These are phyloP conservation scores for Amphicarpaea edgeworthii DNA, from an alignment of 306 rosid species.

Conservation along the genomic window DNA sequence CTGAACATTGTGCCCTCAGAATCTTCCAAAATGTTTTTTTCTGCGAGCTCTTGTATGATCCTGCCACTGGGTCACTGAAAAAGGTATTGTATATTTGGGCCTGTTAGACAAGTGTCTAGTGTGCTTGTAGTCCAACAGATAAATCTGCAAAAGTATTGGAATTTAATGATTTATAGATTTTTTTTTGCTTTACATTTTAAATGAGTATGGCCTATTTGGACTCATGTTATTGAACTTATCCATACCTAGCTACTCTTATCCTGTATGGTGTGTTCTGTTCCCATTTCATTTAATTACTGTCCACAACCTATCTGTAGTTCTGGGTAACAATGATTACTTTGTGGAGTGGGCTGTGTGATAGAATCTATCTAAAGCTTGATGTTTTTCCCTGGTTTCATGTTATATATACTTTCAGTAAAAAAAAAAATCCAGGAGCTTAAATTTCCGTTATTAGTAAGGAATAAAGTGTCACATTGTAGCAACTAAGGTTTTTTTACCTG, in stretches of 20 bases:
- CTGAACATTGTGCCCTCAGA: constrained; percentile 48
- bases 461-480: not conserved
- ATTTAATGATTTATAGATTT: not conserved
- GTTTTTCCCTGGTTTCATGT: not conserved
- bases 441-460: not conserved
- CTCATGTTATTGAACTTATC: constrained; percentile 13
- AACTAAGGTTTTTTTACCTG: not conserved
- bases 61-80: constrained; percentile 58
- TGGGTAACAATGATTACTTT: not conserved
- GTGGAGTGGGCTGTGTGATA: not conserved
- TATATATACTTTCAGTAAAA: not conserved
- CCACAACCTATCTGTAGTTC: not conserved
- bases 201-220: not conserved
- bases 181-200: constrained; percentile 3
- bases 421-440: not conserved
- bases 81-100: constrained; percentile 47
- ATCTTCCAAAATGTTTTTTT: constrained; percentile 52
- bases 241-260: not conserved
- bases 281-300: not conserved
- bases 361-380: no score
- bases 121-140: constrained; percentile 13
- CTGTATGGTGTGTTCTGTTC: not conserved
- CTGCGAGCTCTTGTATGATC: constrained; percentile 63
- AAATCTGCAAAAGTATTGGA: constrained; percentile 2
- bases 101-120: constrained; percentile 18